Evolutionary conservation across 2,329 filamentous ascomycete species (phyloP).

Genomic region (Ophiostoma triangulosporum): DNA sequence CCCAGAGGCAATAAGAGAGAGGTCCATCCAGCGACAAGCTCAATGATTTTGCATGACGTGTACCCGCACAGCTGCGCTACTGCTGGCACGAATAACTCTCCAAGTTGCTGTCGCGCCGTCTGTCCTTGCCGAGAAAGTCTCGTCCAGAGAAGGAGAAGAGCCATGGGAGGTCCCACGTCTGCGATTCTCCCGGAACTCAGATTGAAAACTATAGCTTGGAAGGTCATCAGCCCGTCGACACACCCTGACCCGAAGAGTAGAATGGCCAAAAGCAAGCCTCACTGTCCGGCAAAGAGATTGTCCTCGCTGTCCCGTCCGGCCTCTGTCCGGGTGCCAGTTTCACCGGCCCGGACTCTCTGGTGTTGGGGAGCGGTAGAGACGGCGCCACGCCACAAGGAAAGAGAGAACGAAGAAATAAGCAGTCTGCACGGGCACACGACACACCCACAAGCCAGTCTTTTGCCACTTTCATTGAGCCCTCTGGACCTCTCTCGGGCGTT

Average conservation of each 20-base stretch:
- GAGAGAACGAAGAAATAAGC: not conserved
- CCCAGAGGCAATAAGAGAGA: not conserved
- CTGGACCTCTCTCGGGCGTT: not conserved
- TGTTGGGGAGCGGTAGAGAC: not conserved
- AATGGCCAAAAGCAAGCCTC: not conserved
- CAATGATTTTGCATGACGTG: no score
- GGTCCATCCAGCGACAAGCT: not conserved
- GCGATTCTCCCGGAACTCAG: slow-evolving; percentile 19
- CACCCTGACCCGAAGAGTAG: not conserved
- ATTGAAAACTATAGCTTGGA: slow-evolving; percentile 26
- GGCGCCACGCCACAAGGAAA: not conserved
- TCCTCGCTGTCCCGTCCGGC: slow-evolving; percentile 5
- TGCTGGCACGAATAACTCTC: no score
- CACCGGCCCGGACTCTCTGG: not conserved
- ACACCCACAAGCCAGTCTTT: no score
- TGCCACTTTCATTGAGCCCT: not conserved
- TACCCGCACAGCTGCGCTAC: no score
- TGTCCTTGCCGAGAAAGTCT: not conserved
- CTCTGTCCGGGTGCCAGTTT: no score
- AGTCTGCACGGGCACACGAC: not conserved
- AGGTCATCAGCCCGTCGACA: slow-evolving; percentile 15
- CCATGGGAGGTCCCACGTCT: slow-evolving; percentile 7
- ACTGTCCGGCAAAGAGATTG: not conserved
- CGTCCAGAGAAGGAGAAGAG: slow-evolving; percentile 9
- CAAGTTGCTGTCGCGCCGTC: no score